Evolutionary conservation across 306 rosid species (phyloP).

Genomic region (Dalbergia cochinchinensis): DNA sequence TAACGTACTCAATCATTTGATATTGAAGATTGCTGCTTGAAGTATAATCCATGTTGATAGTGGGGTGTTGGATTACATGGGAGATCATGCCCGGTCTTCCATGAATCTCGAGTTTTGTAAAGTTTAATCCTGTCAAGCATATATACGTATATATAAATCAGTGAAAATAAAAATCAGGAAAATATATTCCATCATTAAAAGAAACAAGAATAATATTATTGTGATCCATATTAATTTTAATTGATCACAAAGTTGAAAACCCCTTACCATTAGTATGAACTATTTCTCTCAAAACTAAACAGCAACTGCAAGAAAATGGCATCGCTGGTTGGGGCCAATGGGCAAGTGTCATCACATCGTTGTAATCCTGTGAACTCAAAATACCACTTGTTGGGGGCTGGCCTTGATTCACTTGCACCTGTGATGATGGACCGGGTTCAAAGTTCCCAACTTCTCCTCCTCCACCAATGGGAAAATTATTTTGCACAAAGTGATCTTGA

Average conservation of each 20-base stretch:
- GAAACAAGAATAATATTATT: not conserved
- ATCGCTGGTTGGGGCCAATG: conserved; percentile 48
- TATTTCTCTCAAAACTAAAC: conserved; percentile 75
- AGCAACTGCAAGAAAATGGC: conserved; percentile 65
- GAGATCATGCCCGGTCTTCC: conserved; percentile 67
- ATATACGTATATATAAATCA: not conserved
- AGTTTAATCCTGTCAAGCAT: conserved; percentile 46
- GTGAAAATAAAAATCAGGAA: not conserved
- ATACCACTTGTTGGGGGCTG: not conserved
- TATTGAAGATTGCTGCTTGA: conserved; percentile 32
- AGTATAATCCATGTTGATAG: conserved; percentile 14
- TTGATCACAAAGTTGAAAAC: not conserved
- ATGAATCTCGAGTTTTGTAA: conserved; percentile 74
- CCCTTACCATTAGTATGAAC: conserved; percentile 58
- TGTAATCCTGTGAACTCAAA: not conserved
- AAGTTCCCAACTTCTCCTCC: conserved; percentile 19
- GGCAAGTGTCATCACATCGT: not conserved
- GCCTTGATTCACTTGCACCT: not conserved
- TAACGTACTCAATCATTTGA: conserved; percentile 69
- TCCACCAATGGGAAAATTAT: not conserved
- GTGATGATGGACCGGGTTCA: conserved; percentile 43
- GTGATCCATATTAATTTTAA: not conserved
- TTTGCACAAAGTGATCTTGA: conserved; percentile 25
- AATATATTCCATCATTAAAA: not conserved
- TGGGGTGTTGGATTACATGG: conserved; percentile 64